Evolutionary conservation across 176 grass and related monocot genomes (phyloP), one percentile per base, ranked within the genome.

Genomic region (Canna indica): DNA sequence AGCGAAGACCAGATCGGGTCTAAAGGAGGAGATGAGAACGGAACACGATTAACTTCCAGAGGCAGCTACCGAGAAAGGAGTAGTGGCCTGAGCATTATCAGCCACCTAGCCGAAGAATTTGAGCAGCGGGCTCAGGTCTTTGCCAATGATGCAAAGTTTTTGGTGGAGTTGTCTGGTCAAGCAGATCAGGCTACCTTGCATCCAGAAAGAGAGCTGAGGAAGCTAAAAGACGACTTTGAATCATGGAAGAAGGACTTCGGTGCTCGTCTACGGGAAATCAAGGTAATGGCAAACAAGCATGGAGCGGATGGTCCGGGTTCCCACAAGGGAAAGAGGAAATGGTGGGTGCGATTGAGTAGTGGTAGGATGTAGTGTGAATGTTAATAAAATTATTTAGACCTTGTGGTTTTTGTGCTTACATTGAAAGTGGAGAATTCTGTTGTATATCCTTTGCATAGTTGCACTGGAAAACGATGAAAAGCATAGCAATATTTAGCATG

Each of bases 141-240:
- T 58, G 84, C 79, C 3, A 89, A 93, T 28, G 94, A 97, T 1
- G 36, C 82, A 44, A 97, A 83, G 69, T 93, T 97, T 64, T 67
- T 97, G 84, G 82, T 97, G 58, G 94, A 97, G 84, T 86, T 90
- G 39, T 90, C 94, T 1, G 86, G 94, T 27, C 76, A 90, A 61
- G 88, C 80, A 0, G 88, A n/a, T n/a, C 92, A 3, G 89, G 86
- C 33, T n/a, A 85, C 77, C 77, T 65, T 97, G 72, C 89, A 97
- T 85, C 94, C 89, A 1, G 94, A 97, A 27, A 85, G 75, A 75
- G 94, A 97, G 63, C 69, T 97, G 68, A 83, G 80, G 42, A 69
- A 75, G 78, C 72, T 97, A 59, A 97, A 93, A 70, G 84, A 87
- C 26, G 90, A 83, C 59, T 97, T 97, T 16, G 89, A 97, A 47